Evolutionary conservation across 1,139 yeast genomes (phyloP).

Genomic region (Taphrina communis): DNA sequence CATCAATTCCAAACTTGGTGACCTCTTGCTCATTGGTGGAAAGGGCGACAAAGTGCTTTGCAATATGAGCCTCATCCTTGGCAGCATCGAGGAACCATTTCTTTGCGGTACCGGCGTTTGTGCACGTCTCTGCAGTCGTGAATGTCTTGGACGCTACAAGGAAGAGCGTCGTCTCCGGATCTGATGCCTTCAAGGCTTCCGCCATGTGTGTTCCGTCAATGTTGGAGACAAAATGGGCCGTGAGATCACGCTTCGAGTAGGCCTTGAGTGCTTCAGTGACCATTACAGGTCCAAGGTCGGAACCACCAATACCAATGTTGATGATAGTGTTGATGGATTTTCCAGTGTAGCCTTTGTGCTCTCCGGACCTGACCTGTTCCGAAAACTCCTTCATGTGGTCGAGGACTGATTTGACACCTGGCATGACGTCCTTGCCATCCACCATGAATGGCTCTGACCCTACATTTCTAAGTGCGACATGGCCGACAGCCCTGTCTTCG

Average conservation of each 20-base stretch:
- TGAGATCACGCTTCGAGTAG: conserved; percentile 71
- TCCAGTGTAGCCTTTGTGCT: conserved; percentile 97
- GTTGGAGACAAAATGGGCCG: conserved; percentile 93
- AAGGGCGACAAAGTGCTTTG: conserved; percentile 96
- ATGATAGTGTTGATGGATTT: conserved; percentile 90
- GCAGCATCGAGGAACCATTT: conserved; percentile 84
- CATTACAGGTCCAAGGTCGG: conserved; percentile 99
- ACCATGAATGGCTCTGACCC: conserved; percentile 80
- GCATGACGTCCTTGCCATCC: conserved; percentile 85
- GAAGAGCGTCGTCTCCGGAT: conserved; percentile 92
- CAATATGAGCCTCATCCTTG: conserved; percentile 72
- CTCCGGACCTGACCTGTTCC: conserved; percentile 84
- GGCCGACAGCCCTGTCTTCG: conserved; percentile 95
- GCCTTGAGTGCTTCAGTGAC: conserved; percentile 96
- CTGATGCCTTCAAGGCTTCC: conserved; percentile 75
- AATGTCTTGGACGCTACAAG: conserved; percentile 92
- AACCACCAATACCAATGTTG: conserved; percentile 98
- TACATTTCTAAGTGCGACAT: conserved; percentile 93
- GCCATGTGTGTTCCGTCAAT: conserved; percentile 98
- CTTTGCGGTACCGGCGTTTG: conserved; percentile 95
- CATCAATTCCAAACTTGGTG: conserved; percentile 91
- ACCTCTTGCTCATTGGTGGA: conserved; percentile 93
- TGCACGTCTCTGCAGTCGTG: conserved; percentile 97
- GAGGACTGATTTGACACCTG: conserved; percentile 87
- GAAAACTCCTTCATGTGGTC: conserved; percentile 96